phyloP scores from a whole-genome alignment of 345 rosid species.

The Toxicodendron radicans region DNA sequence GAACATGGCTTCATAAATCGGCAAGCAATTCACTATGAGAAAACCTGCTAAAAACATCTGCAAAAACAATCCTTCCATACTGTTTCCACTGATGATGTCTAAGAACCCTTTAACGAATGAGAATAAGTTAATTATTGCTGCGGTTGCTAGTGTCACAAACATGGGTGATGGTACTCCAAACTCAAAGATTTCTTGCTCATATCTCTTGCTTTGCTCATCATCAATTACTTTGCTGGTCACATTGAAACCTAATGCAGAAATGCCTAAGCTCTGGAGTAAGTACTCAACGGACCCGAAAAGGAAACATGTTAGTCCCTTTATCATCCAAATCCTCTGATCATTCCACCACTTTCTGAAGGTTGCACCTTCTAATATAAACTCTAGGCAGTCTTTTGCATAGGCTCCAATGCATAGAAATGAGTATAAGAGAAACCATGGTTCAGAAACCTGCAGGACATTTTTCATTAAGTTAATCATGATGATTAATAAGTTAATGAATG shows the following conservation, averaged over 20 bases:
- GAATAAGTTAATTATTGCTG: slow-evolving; percentile 51
- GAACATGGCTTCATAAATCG: slow-evolving; percentile 63
- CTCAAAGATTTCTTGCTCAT: slow-evolving; percentile 56
- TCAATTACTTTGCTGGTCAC: slow-evolving; percentile 59
- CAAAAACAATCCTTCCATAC: slow-evolving; percentile 29
- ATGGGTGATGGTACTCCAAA: slow-evolving; percentile 59
- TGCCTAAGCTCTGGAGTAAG: slow-evolving; percentile 43
- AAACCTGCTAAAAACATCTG: slow-evolving; percentile 49
- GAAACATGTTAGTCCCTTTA: slow-evolving; percentile 48
- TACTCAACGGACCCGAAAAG: slow-evolving; percentile 45
- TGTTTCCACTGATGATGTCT: neutral
- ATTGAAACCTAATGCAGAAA: slow-evolving; percentile 48
- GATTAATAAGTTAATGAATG: neutral
- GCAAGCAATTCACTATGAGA: slow-evolving; percentile 48
- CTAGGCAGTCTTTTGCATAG: slow-evolving; percentile 47
- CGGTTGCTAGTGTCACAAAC: slow-evolving; percentile 44
- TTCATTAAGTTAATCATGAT: neutral
- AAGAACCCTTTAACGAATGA: slow-evolving; percentile 37
- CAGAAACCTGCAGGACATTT: slow-evolving; percentile 41
- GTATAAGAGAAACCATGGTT: slow-evolving; percentile 63
- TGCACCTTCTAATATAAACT: slow-evolving; percentile 43
- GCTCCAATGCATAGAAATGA: slow-evolving; percentile 62
- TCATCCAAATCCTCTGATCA: slow-evolving; percentile 61
- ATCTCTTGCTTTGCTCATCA: slow-evolving; percentile 52
- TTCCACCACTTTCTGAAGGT: slow-evolving; percentile 68